A percentile compares a stretch with the other conserved stretches of the same genome.
Conservation (phyloP, 2,329 filamentous ascomycete genomes). For the Eutypella sp. region DNA sequence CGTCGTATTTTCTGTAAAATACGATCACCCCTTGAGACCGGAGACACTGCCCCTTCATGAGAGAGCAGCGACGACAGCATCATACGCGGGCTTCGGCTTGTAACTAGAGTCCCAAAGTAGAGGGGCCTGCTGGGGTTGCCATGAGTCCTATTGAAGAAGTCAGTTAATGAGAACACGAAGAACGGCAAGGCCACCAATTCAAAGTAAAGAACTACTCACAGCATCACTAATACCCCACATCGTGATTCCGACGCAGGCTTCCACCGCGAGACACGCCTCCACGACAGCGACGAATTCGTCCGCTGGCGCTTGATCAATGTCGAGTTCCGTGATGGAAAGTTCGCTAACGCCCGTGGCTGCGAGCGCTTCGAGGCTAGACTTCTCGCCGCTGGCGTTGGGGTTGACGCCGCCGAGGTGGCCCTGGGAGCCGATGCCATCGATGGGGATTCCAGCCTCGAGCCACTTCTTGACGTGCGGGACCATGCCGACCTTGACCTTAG, state of each 20-base stretch:
- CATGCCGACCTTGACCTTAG: slow-evolving; percentile 48
- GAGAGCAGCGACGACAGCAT: slow-evolving; percentile 10
- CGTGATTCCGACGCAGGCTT: slow-evolving; percentile 48
- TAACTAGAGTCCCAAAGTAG: slow-evolving; percentile 13
- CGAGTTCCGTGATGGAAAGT: slow-evolving; percentile 52
- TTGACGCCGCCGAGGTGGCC: slow-evolving; percentile 35
- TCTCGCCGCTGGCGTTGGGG: slow-evolving; percentile 31
- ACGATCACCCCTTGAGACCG: not conserved
- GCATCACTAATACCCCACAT: slow-evolving; percentile 32
- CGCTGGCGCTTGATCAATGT: slow-evolving; percentile 42
- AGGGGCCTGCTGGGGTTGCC: slow-evolving; percentile 11
- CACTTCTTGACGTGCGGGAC: slow-evolving; percentile 45
- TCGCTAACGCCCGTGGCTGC: slow-evolving; percentile 39
- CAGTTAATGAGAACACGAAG: not conserved
- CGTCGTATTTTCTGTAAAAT: too few relatives aligned
- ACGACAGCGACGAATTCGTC: slow-evolving; percentile 38
- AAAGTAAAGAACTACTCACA: too few relatives aligned
- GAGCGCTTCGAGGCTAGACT: slow-evolving; percentile 38
- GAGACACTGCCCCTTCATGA: not conserved
- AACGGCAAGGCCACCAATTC: too few relatives aligned
- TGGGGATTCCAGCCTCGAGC: slow-evolving; percentile 47
- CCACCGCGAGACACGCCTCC: slow-evolving; percentile 40
- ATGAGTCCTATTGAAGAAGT: slow-evolving; percentile 9
- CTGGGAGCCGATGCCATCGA: slow-evolving; percentile 53
- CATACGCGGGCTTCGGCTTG: slow-evolving; percentile 12